Percentiles rank a stretch among this genome's conserved stretches.
Conservation (phyloP, 2,329 filamentous ascomycete genomes). For the Allantophomopsis cytisporea region DNA sequence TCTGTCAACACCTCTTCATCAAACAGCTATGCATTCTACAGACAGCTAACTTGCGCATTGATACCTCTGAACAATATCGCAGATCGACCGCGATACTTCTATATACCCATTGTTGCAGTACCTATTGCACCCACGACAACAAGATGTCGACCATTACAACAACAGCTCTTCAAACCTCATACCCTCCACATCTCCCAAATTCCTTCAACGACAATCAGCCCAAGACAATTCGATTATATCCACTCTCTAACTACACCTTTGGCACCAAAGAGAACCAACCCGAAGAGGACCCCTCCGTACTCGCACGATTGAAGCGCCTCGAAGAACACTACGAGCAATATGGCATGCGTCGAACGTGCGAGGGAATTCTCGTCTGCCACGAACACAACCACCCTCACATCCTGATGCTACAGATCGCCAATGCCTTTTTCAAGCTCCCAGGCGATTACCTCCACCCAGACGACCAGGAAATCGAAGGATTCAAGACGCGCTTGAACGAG, state of each 20-base stretch:
- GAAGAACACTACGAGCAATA: slow-evolving; percentile 87
- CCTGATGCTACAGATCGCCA: slow-evolving; percentile 97
- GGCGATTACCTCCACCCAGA: slow-evolving; percentile 86
- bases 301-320: slow-evolving; percentile 83
- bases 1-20: too few species aligned
- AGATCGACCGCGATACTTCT: too few species aligned
- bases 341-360: slow-evolving; percentile 95
- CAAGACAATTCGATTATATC: slow-evolving; percentile 78
- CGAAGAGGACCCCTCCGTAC: slow-evolving; percentile 91
- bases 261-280: slow-evolving; percentile 97
- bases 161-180: slow-evolving; percentile 61
- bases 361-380: slow-evolving; percentile 94
- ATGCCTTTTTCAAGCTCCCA: slow-evolving; percentile 97
- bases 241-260: slow-evolving; percentile 97
- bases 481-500: slow-evolving; percentile 87
- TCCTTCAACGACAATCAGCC: slow-evolving; percentile 85
- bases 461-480: slow-evolving; percentile 88
- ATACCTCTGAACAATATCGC: too few species aligned
- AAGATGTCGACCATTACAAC: slow-evolving; percentile 77
- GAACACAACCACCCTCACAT: slow-evolving; percentile 99
- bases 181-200: slow-evolving; percentile 66
- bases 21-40: too few species aligned
- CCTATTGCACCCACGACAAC: background rate
- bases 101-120: too few species aligned
- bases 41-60: too few species aligned